These are phyloP conservation scores for Globisporangium orthogonon DNA, from an alignment of 352 stramenopile species.

Conservation along the genomic window DNA sequence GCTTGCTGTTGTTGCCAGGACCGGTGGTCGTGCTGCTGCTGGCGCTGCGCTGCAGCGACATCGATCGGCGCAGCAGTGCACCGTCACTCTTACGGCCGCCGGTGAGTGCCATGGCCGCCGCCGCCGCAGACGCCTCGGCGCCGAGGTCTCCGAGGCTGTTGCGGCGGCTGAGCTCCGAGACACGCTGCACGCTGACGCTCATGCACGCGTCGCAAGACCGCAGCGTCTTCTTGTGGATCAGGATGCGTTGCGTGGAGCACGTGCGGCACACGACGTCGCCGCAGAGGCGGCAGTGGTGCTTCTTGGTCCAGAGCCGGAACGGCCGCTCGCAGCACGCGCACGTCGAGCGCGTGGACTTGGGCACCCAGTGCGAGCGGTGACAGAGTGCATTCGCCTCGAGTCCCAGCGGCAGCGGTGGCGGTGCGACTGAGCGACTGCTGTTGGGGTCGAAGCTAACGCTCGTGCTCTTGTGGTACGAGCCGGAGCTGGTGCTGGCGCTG, in stretches of 20 bases:
- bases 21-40: background rate
- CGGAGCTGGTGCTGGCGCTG: slow-evolving; percentile 4
- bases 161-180: slow-evolving; percentile 31
- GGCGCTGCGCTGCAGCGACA: slow-evolving; percentile 2
- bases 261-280: slow-evolving; percentile 68
- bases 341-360: slow-evolving; percentile 52
- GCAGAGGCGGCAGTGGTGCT: slow-evolving; percentile 77
- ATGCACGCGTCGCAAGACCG: slow-evolving; percentile 76
- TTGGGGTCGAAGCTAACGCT: slow-evolving; percentile 10
- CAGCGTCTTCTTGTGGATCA: slow-evolving; percentile 67
- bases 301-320: slow-evolving; percentile 59
- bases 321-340: slow-evolving; percentile 61
- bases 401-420: slow-evolving; percentile 31
- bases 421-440: slow-evolving; percentile 55
- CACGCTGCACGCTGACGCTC: slow-evolving; percentile 44
- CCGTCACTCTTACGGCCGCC: slow-evolving; percentile 12
- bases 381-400: slow-evolving; percentile 66
- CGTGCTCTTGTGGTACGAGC: background rate
- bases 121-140: slow-evolving; percentile 13
- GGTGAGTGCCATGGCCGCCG: background rate
- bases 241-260: slow-evolving; percentile 68
- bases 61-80: slow-evolving; percentile 12
- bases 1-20: background rate
- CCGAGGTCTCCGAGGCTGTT: slow-evolving; percentile 30
- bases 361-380: slow-evolving; percentile 68